Conservation (phyloP, 768 basidiomycete genomes). For the Termitomyces sp. region DNA sequence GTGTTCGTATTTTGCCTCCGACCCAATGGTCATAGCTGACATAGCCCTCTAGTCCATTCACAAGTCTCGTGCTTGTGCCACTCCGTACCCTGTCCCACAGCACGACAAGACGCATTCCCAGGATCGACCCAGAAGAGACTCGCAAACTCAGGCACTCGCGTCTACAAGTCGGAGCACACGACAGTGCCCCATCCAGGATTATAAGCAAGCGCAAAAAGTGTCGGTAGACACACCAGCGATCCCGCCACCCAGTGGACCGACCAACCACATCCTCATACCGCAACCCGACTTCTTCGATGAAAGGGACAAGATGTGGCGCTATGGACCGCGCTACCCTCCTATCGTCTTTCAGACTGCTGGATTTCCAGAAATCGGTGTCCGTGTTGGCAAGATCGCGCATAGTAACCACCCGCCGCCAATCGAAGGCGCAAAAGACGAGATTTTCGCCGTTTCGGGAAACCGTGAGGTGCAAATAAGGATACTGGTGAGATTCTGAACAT, state of each 20-base stretch:
- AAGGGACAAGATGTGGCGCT: constrained; percentile 5
- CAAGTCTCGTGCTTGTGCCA: constrained; percentile 1
- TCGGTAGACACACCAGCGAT: background rate
- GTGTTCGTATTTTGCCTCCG: constrained; percentile 4
- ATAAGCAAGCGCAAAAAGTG: background rate
- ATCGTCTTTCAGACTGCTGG: constrained; percentile 25
- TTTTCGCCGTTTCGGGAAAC: constrained; percentile 14
- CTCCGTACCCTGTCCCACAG: constrained; percentile 4
- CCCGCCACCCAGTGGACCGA: constrained; percentile 13
- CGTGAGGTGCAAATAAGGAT: constrained; percentile 29
- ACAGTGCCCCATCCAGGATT: constrained; percentile 2
- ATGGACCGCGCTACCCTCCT: constrained; percentile 13
- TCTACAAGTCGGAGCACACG: constrained; percentile 2
- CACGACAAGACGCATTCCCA: constrained; percentile 11
- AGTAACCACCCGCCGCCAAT: constrained; percentile 11
- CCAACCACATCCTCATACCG: constrained; percentile 22
- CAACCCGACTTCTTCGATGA: constrained; percentile 18
- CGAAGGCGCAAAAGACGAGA: constrained; percentile 15
- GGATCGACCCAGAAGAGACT: background rate
- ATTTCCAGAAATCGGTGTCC: constrained; percentile 23
- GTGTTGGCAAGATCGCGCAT: constrained; percentile 22
- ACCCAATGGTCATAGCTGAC: background rate
- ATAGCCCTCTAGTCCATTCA: constrained; percentile 4
- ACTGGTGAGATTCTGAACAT: constrained; percentile 19
- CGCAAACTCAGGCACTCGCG: constrained; percentile 6